Percentiles rank a stretch among this genome's conserved stretches.
Conservation (phyloP, 2,329 filamentous ascomycete genomes). For the Teratosphaeria pseudoeucalypti region DNA sequence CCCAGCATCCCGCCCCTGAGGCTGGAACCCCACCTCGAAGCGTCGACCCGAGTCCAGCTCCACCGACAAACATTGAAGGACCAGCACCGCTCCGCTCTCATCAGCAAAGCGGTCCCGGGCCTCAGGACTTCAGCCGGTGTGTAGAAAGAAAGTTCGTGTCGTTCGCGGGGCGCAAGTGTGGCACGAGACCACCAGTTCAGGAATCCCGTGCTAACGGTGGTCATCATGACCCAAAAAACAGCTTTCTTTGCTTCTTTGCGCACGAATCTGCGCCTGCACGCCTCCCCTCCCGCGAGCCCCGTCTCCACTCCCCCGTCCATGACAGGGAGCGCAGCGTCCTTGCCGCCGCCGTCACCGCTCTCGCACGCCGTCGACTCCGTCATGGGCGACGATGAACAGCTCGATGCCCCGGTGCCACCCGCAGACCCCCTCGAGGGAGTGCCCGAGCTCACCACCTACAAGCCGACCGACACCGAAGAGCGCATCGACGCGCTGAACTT, state of each 20-base stretch:
- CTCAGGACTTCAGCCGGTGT: conserved; percentile 27
- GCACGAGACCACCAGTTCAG: conserved; percentile 1
- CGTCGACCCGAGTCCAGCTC: conserved; percentile 20
- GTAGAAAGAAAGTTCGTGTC: conserved; percentile 5
- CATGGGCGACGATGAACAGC: conserved; percentile 20
- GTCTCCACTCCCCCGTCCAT: conserved; percentile 54
- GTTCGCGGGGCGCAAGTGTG: neutral
- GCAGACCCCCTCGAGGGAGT: conserved; percentile 42
- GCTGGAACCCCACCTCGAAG: conserved; percentile 14
- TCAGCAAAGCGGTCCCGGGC: conserved; percentile 23
- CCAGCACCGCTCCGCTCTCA: conserved; percentile 13
- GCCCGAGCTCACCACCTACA: conserved; percentile 54
- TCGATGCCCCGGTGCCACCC: conserved; percentile 9
- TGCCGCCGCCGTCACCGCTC: conserved; percentile 39
- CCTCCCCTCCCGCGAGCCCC: conserved; percentile 49
- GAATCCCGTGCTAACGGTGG: neutral
- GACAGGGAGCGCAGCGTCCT: conserved; percentile 36
- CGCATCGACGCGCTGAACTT: conserved; percentile 59
- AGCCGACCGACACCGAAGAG: conserved; percentile 42
- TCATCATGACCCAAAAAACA: conserved; percentile 27
- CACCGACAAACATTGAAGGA: conserved; percentile 20
- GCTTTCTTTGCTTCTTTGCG: conserved; percentile 76
- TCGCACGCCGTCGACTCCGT: conserved; percentile 23
- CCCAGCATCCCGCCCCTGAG: conserved; percentile 7
- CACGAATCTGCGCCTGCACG: conserved; percentile 62